Evolutionary conservation across 371 early-diverging fungal genomes (phyloP).

Genomic region (Mortierella sp.): DNA sequence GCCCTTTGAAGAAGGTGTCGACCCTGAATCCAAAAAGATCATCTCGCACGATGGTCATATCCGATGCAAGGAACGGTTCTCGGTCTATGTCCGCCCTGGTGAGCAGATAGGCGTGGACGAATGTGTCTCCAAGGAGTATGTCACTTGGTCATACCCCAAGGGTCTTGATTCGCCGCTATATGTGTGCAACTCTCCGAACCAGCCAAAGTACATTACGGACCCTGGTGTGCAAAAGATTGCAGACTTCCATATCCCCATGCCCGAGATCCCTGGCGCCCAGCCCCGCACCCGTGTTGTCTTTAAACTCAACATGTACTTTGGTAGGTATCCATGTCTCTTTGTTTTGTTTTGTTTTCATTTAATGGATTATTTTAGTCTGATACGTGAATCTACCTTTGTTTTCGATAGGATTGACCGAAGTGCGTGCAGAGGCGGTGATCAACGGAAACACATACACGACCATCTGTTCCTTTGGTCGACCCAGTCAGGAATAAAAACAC

Average conservation of each 20-base stretch:
- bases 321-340: constrained; percentile 39
- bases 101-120: constrained; percentile 69
- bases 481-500: neutral
- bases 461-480: constrained; percentile 43
- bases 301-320: constrained; percentile 69
- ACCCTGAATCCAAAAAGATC: constrained; percentile 68
- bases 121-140: constrained; percentile 67
- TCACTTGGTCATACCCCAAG: constrained; percentile 66
- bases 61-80: constrained; percentile 68
- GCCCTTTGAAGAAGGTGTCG: constrained; percentile 67
- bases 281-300: constrained; percentile 41
- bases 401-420: constrained; percentile 60
- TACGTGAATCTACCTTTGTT: neutral
- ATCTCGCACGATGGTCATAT: constrained; percentile 50
- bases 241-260: constrained; percentile 74
- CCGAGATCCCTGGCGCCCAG: constrained; percentile 61
- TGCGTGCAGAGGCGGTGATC: constrained; percentile 72
- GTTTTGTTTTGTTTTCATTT: neutral
- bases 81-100: constrained; percentile 70
- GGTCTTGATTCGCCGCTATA: constrained; percentile 69
- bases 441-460: constrained; percentile 63
- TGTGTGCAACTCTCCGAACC: constrained; percentile 65
- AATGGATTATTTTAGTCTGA: neutral
- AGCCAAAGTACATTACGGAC: constrained; percentile 68
- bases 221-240: constrained; percentile 67